Base-by-base conservation (phyloP, 2,329 filamentous ascomycete species). In the Microdochium trichocladiopsis region DNA sequence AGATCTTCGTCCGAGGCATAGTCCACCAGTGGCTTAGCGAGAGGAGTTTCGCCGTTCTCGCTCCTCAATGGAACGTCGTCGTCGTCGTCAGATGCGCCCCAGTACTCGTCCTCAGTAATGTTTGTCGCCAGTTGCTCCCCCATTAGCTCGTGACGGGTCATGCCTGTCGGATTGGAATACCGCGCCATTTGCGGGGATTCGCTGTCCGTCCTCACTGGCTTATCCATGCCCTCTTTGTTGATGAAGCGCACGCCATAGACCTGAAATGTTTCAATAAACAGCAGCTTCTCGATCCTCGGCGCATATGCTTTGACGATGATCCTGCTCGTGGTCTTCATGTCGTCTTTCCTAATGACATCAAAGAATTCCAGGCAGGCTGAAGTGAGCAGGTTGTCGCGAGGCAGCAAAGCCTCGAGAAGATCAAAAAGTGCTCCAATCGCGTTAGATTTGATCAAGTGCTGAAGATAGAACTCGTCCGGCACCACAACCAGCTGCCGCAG, bases 351-450 rank as follows among this genome's bases (percentile, higher is more conserved):
- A 61, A 97, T 88, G 63, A 87, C 91, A 62, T 95, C 91, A 58
- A 99, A 97, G 45, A 99, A 81, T 63, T 99, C 94, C 10, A 97
- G 77, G 61, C 90, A 96, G 9, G 92, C 93, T 1, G 93, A 97
- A 67, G 94, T 95, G 28, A 97, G 78, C 2, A 99, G 77, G 60
- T 96, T 97, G 68, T 99, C 93, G 43, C 91, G 83, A 1, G 92
- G 90, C 81, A 96, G 87, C 0, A 90, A 94, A 58, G 88, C 83
- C 52, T 87, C 80, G 31, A 97, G 80, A 36, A 96, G 86, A 58
- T 94, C 83, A 14, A 99, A 75, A 31, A 97, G 88, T 1, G 91
- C 88, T 41, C 87, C 88, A 54, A 97, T 84, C 0, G 94, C 83
- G 54, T 86, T 83, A 65, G 92, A 87, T 59, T 91, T 84, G 24